phyloP scores from a whole-genome alignment of 1,284 basidiomycete genomes.

The Cronartium quercuum region DNA sequence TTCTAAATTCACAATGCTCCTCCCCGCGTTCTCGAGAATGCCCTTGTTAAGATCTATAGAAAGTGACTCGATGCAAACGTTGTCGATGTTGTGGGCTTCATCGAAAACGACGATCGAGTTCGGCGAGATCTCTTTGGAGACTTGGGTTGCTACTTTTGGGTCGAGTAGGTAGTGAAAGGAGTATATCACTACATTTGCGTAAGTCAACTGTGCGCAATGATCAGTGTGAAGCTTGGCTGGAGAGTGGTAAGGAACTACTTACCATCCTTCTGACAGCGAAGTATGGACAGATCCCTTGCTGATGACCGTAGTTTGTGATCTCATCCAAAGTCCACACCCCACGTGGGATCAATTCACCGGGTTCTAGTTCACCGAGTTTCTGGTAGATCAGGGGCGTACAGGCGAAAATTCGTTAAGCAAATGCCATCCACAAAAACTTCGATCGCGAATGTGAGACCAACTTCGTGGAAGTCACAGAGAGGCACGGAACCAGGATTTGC shows the following conservation, averaged over 20 bases:
- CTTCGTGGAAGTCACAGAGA: slow-evolving; percentile 93
- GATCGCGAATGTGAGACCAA: slow-evolving; percentile 49
- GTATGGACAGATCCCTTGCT: slow-evolving; percentile 86
- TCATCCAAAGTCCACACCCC: slow-evolving; percentile 95
- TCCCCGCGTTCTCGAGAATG: slow-evolving; percentile 89
- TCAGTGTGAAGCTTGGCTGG: background rate
- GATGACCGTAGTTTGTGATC: slow-evolving; percentile 77
- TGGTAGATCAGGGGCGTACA: slow-evolving; percentile 45
- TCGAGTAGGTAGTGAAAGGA: slow-evolving; percentile 98
- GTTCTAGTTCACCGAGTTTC: slow-evolving; percentile 71
- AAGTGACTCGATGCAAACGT: slow-evolving; percentile 97
- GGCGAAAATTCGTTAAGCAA: background rate
- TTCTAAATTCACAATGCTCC: slow-evolving; percentile 78
- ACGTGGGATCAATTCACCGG: slow-evolving; percentile 73
- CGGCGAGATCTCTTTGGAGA: slow-evolving; percentile 93
- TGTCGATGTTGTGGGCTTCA: slow-evolving; percentile 99
- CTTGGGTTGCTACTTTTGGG: slow-evolving; percentile 98
- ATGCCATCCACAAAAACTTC: background rate
- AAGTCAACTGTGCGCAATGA: slow-evolving; percentile 65
- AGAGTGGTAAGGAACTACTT: slow-evolving; percentile 43
- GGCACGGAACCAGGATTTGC: slow-evolving; percentile 85
- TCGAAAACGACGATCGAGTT: slow-evolving; percentile 99
- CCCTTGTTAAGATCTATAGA: slow-evolving; percentile 97
- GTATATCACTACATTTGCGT: slow-evolving; percentile 93
- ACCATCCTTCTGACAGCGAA: slow-evolving; percentile 96